phyloP scores from a whole-genome alignment of 2,329 filamentous ascomycete species.

The Aspergillus pseudonomiae region DNA sequence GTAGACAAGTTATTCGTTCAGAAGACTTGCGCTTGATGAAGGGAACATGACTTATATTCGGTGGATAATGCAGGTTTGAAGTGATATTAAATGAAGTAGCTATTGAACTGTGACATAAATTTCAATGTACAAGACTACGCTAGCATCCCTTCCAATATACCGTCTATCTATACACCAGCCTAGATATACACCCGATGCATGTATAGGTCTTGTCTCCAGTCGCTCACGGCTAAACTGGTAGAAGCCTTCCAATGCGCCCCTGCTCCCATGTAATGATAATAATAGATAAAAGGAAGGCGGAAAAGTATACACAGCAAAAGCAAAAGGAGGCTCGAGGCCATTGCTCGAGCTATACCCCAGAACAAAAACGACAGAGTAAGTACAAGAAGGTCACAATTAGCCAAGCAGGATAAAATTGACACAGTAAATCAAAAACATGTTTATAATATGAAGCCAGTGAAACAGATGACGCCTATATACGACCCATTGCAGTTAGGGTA shows the following conservation, averaged over 20 bases:
- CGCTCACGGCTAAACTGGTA: neutral
- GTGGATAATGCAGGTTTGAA: neutral
- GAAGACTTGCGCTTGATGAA: neutral
- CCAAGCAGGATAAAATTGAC: neutral
- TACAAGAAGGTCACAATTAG: neutral
- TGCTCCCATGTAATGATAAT: neutral
- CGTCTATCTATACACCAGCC: slow-evolving; percentile 10
- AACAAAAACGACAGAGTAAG: neutral
- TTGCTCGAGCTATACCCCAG: neutral
- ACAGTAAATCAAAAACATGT: slow-evolving; percentile 6
- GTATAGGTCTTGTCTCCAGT: neutral
- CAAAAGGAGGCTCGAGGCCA: neutral
- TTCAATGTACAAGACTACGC: neutral
- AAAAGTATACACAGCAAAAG: neutral
- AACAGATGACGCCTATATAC: slow-evolving; percentile 30
- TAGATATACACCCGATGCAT: neutral
- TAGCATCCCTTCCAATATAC: neutral
- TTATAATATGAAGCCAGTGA: slow-evolving; percentile 11
- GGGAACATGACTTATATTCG: too few relatives aligned
- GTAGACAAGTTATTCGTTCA: neutral
- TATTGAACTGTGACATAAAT: neutral
- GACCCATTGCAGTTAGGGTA: slow-evolving; percentile 26
- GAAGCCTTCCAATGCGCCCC: neutral
- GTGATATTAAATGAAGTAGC: neutral
- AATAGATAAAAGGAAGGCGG: neutral